These are phyloP conservation scores for Castanea crenata DNA, from an alignment of 306 rosid genomes.

Conservation along the genomic window DNA sequence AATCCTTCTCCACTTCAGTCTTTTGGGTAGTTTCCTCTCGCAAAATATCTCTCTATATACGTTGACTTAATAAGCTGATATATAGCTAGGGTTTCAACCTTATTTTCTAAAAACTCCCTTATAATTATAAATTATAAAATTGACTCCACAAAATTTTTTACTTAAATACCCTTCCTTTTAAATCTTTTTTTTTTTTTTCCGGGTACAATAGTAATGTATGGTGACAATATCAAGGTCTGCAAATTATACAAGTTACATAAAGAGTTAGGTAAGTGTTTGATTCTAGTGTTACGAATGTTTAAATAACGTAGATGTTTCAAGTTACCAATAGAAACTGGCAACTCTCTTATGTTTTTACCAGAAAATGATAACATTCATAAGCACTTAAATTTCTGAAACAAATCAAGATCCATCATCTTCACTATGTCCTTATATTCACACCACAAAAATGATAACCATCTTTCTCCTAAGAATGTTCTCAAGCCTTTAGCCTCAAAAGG, in stretches of 20 bases:
- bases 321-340: slow-evolving; percentile 23
- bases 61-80: too few species aligned
- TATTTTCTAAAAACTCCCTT: too few species aligned
- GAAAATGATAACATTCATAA: slow-evolving; percentile 23
- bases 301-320: slow-evolving; percentile 32
- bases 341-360: neutral
- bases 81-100: too few species aligned
- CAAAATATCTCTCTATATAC: too few species aligned
- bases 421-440: neutral
- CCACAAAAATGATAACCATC: too few species aligned
- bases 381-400: neutral
- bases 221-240: slow-evolving; percentile 24
- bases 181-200: too few species aligned
- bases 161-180: too few species aligned
- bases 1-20: too few species aligned
- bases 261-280: slow-evolving; percentile 23
- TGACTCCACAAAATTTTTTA: too few species aligned
- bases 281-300: slow-evolving; percentile 9
- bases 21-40: too few species aligned
- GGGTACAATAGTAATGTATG: neutral
- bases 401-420: neutral
- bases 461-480: slow-evolving; percentile 17
- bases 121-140: too few species aligned
- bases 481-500: neutral
- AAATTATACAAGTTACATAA: slow-evolving; percentile 26